A percentile compares a stretch with the other conserved stretches of the same genome.
phyloP scores from a whole-genome alignment of 495 filamentous ascomycete genomes.

The Penicillium bovifimosum region DNA sequence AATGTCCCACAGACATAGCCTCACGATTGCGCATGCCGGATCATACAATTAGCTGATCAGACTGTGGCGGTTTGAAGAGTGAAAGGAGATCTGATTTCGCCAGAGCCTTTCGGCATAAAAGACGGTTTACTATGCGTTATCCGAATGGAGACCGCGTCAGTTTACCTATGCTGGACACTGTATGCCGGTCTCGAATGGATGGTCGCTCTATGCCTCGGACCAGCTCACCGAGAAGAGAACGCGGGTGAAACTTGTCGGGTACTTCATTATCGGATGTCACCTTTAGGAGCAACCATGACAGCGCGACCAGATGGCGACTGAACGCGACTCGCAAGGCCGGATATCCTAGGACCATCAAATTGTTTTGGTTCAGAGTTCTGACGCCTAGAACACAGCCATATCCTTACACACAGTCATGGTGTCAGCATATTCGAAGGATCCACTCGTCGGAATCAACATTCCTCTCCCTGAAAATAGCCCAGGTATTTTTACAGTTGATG shows the following conservation, averaged over 20 bases:
- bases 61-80: slow-evolving; percentile 24
- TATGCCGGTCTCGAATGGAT: slow-evolving; percentile 38
- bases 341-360: slow-evolving; percentile 23
- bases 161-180: slow-evolving; percentile 40
- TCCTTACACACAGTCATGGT: slow-evolving; percentile 36
- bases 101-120: slow-evolving; percentile 38
- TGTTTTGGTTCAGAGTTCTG: slow-evolving; percentile 21
- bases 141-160: slow-evolving; percentile 40
- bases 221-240: slow-evolving; percentile 24
- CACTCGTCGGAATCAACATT: slow-evolving; percentile 49
- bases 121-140: slow-evolving; percentile 43
- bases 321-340: slow-evolving; percentile 12
- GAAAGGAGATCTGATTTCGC: slow-evolving; percentile 35
- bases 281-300: slow-evolving; percentile 26
- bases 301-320: slow-evolving; percentile 12
- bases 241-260: slow-evolving; percentile 34
- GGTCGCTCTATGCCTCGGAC: slow-evolving; percentile 28
- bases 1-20: slow-evolving; percentile 25
- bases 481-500: slow-evolving; percentile 21
- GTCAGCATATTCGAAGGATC: slow-evolving; percentile 25
- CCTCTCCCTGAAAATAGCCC: slow-evolving; percentile 24
- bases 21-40: slow-evolving; percentile 38
- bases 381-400: slow-evolving; percentile 36
- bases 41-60: slow-evolving; percentile 28
- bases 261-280: slow-evolving; percentile 23